Base-by-base conservation (phyloP, 2,329 filamentous ascomycete genomes). In the Drechslerella dactyloides region DNA sequence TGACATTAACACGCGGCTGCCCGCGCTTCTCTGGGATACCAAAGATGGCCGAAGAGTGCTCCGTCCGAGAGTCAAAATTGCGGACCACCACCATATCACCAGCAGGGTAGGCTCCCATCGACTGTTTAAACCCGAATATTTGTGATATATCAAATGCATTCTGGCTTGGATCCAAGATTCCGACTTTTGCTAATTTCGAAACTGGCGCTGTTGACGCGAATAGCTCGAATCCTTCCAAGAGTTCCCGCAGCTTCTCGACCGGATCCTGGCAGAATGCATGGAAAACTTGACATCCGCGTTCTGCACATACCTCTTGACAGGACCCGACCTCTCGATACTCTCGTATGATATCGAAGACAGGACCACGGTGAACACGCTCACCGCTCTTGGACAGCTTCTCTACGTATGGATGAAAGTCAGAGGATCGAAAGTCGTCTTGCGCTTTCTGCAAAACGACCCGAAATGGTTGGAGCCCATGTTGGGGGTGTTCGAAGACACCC, bases 381-480 rank as follows among this genome's bases (percentile, higher is more conserved):
- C 87, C 0, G 92, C 91, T 2, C 87, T 96, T 62, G 91, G 89
- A 78, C 86, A 85, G 73, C 83, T 97, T 1, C 80, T 99, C 37
- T 97, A 97, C 78, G 89, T 89, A 0, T 89, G 99, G 72, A 97
- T 92, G 83, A 99, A 99, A 80, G 89, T 97, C 56, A 86, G 94
- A 59, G 93, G 94, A 23, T 88, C 94, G 78, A 97, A 97, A 80
- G 89, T 99, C 57, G 89, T 99, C 75, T 87, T 92, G 58, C 87
- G 91, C 46, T 97, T 97, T 78, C 82, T 99, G 74, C 93, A 90
- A 78, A 96, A 94, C 74, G 94, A 97, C 79, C 89, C 92, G 1
- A 89, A 85, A 77, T 89, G 93, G 77, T 85, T 99, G 13, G 93
- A 96, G 78, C 84, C 89, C 0, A 84, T 99, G 72, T 83, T 97